These are phyloP conservation scores for Talaromyces pinophilus DNA, from an alignment of 2,329 filamentous ascomycete genomes.

Conservation along the genomic window DNA sequence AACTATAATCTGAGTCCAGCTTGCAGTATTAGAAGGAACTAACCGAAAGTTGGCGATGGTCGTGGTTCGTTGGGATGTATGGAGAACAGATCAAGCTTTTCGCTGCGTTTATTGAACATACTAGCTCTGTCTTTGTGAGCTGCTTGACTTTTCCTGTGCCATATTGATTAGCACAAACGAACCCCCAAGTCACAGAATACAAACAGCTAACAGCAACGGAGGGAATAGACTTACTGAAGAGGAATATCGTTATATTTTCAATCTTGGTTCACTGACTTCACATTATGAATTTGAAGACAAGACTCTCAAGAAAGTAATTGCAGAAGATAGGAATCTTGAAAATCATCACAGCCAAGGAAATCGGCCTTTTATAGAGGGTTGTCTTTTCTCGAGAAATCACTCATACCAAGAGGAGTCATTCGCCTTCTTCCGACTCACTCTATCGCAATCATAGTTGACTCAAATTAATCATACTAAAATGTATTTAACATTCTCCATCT, in stretches of 20 bases:
- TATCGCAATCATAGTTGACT: background rate
- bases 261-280: background rate
- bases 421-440: background rate
- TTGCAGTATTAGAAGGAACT: background rate
- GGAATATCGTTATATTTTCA: background rate
- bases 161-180: background rate
- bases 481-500: background rate
- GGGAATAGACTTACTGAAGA: background rate
- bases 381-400: too few species aligned
- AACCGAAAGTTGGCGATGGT: background rate
- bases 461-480: background rate
- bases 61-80: background rate
- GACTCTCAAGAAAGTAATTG: background rate
- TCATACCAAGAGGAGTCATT: background rate
- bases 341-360: background rate
- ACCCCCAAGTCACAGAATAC: background rate
- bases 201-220: background rate
- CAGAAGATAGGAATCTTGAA: background rate
- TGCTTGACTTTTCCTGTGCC: background rate
- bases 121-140: background rate
- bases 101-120: background rate
- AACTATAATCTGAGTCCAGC: background rate
- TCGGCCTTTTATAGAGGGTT: too few species aligned
- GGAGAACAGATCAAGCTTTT: background rate
- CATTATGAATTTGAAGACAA: background rate